phyloP scores from a whole-genome alignment of 75 land plant genomes.

The Cryptomeria japonica region DNA sequence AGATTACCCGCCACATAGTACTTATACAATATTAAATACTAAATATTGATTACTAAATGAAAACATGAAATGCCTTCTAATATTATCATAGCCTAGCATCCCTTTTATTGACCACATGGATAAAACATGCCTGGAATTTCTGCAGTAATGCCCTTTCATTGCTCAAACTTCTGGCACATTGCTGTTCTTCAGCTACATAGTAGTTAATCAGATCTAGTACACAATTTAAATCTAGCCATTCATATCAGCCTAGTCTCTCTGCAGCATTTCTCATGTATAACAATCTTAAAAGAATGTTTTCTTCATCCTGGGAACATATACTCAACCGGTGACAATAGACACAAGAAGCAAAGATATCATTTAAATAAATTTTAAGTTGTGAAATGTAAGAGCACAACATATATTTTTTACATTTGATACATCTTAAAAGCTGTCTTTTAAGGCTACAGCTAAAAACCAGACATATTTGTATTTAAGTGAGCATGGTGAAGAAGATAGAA shows the following conservation, averaged over 20 bases:
- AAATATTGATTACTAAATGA: background rate
- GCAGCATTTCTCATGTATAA: background rate
- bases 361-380: background rate
- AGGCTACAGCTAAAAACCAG: background rate
- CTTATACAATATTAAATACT: background rate
- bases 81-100: background rate
- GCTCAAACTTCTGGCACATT: too few species aligned
- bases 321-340: background rate
- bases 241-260: background rate
- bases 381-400: background rate
- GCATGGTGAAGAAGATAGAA: background rate
- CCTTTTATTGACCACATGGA: background rate
- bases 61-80: background rate
- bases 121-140: background rate
- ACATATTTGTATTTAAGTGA: background rate
- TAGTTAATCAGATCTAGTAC: background rate
- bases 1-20: background rate
- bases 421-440: background rate
- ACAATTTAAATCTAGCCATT: background rate
- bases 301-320: background rate
- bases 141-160: background rate
- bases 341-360: background rate
- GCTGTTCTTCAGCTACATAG: background rate
- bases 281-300: background rate
- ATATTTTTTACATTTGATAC: constrained; percentile 9